These are phyloP conservation scores for Hypoxylon sp. DNA, from an alignment of 2,329 filamentous ascomycete species.

Conservation along the genomic window DNA sequence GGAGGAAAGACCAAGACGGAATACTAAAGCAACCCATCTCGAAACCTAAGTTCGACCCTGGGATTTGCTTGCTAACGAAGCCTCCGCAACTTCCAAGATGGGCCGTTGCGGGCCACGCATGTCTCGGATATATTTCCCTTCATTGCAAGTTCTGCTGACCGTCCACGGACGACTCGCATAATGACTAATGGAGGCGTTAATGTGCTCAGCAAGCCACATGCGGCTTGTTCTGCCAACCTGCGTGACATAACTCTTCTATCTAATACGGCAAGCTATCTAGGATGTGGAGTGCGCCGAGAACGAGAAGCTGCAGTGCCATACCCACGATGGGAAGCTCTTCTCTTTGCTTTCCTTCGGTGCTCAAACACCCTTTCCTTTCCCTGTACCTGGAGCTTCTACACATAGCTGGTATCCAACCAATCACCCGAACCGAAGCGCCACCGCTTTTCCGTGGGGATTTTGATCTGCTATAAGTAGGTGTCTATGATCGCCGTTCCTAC, in stretches of 20 bases:
- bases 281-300: background rate
- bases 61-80: background rate
- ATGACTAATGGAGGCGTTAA: no score
- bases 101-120: background rate
- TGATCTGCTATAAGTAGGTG: background rate
- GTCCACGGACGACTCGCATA: background rate
- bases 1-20: background rate
- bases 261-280: background rate
- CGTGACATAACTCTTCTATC: background rate
- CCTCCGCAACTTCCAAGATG: background rate
- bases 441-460: background rate
- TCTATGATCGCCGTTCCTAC: background rate
- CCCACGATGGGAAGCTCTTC: background rate
- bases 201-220: background rate
- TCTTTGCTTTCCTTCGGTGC: background rate
- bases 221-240: background rate
- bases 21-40: background rate
- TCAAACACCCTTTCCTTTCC: background rate
- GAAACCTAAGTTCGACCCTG: background rate
- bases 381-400: background rate
- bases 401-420: background rate
- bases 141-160: background rate
- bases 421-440: background rate
- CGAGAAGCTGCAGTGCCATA: background rate
- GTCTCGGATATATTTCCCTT: conserved; percentile 5